phyloP scores from a whole-genome alignment of 139 green algal species.

The Haematococcus lacustris region DNA sequence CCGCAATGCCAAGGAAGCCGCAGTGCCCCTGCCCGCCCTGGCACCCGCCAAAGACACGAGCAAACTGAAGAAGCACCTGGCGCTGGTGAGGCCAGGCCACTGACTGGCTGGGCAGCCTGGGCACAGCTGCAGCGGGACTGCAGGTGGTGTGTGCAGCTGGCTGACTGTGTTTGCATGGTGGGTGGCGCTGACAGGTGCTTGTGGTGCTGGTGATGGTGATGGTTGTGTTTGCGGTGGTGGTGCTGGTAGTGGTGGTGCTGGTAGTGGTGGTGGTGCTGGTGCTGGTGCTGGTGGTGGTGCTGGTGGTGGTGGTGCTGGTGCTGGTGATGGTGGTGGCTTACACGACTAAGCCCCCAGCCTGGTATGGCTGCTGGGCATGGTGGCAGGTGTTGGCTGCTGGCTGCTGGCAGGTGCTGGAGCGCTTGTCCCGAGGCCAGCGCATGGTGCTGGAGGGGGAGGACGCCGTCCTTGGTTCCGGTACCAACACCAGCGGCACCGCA shows the following conservation, averaged over 20 bases:
- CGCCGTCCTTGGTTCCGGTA: no score
- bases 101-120: neutral
- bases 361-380: neutral
- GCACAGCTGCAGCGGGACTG: neutral
- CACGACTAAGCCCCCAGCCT: no score
- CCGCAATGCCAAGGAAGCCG: slow-evolving; percentile 40
- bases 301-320: neutral
- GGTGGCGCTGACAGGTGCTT: neutral
- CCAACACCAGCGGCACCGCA: no score
- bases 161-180: neutral
- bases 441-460: slow-evolving; percentile 12
- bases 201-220: neutral
- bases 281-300: neutral
- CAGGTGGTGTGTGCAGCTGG: neutral
- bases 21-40: slow-evolving; percentile 26
- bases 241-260: neutral
- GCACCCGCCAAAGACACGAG: slow-evolving; percentile 34
- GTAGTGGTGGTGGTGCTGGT: neutral
- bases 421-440: slow-evolving; percentile 39
- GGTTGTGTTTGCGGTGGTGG: neutral
- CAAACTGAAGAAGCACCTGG: slow-evolving; percentile 52
- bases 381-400: neutral
- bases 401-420: slow-evolving; percentile 29
- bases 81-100: slow-evolving; percentile 20
- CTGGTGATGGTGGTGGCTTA: neutral